Conservation (phyloP, 331 rosid genomes). For the Rhamnella rubrinervis region DNA sequence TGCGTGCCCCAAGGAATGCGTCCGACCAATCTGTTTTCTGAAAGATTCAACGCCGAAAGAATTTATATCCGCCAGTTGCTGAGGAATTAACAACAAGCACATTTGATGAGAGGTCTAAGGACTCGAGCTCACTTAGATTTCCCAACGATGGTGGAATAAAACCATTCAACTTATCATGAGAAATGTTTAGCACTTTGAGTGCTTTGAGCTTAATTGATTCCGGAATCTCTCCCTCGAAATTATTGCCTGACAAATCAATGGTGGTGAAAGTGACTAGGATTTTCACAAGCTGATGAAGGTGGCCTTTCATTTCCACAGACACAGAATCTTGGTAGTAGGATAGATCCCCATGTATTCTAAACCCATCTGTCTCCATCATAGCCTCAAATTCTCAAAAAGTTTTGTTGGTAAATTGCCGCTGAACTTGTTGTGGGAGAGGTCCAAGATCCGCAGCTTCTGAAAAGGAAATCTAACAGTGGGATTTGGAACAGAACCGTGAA, state of each 20-base stretch:
- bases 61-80: background rate
- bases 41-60: background rate
- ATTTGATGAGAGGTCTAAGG: background rate
- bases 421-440: background rate
- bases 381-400: background rate
- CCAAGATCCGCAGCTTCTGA: background rate
- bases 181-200: background rate
- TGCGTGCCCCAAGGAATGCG: background rate
- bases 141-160: background rate
- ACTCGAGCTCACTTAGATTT: background rate
- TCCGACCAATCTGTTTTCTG: background rate
- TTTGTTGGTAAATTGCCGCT: background rate
- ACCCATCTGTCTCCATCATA: background rate
- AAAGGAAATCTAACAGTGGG: background rate
- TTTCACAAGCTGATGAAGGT: background rate
- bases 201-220: background rate
- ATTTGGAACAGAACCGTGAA: background rate
- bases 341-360: background rate
- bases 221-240: conserved; percentile 3
- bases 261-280: background rate
- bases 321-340: background rate
- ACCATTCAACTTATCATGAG: background rate
- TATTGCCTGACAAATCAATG: background rate
- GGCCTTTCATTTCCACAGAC: background rate
- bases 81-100: background rate